A percentile compares a stretch with the other conserved stretches of the same genome.
phyloP scores from a whole-genome alignment of 495 filamentous ascomycete genomes.

The Astrothelium subdiscretum region DNA sequence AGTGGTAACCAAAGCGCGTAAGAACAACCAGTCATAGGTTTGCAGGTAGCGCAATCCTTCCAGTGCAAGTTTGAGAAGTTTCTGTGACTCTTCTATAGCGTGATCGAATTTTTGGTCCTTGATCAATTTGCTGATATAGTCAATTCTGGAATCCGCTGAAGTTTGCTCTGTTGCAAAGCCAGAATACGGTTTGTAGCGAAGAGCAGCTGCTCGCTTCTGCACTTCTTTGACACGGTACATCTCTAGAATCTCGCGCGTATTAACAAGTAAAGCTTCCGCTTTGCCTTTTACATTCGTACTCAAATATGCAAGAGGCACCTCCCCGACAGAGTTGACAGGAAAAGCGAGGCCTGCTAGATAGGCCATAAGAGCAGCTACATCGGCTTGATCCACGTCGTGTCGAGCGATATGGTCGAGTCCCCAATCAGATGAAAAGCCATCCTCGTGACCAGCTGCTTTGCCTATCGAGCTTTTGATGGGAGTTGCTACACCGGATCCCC shows the following conservation, averaged over 20 bases:
- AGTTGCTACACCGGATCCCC: slow-evolving; percentile 84
- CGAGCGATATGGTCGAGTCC: slow-evolving; percentile 64
- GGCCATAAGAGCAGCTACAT: slow-evolving; percentile 93
- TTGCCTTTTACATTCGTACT: slow-evolving; percentile 60
- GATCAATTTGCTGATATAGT: slow-evolving; percentile 56
- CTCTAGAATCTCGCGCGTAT: slow-evolving; percentile 80
- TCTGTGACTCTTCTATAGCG: slow-evolving; percentile 63
- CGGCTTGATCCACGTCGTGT: slow-evolving; percentile 88
- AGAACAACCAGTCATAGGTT: slow-evolving; percentile 96
- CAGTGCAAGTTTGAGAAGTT: slow-evolving; percentile 63
- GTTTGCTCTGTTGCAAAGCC: slow-evolving; percentile 47
- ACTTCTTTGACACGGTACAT: slow-evolving; percentile 96
- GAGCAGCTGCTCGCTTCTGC: slow-evolving; percentile 59
- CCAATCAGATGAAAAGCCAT: slow-evolving; percentile 90
- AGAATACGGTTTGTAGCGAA: slow-evolving; percentile 65
- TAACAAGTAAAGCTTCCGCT: slow-evolving; percentile 74
- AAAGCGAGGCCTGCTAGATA: slow-evolving; percentile 85
- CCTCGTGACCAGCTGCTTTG: slow-evolving; percentile 66
- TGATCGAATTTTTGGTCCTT: slow-evolving; percentile 51
- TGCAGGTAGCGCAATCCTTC: slow-evolving; percentile 89
- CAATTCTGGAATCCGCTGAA: slow-evolving; percentile 57
- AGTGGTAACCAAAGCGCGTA: slow-evolving; percentile 80
- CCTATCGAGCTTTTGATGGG: slow-evolving; percentile 46
- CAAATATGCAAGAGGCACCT: slow-evolving; percentile 77
- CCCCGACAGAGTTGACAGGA: slow-evolving; percentile 92